Evolutionary conservation across 331 rosid species (phyloP).

Genomic region (Rhamnella rubrinervis): DNA sequence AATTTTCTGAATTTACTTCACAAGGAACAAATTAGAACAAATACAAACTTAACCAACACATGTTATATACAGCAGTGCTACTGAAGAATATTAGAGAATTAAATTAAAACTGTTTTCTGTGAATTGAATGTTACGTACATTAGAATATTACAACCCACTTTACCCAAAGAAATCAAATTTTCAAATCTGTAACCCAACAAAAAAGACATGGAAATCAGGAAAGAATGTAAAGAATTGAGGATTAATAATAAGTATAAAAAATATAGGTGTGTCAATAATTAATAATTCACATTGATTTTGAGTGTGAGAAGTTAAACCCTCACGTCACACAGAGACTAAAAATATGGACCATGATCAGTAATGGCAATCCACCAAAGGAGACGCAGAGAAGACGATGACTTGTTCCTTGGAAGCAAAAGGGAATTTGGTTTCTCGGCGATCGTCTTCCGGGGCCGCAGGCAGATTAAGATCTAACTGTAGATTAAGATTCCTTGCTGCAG

Average conservation of each 20-base stretch:
- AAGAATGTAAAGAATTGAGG: conserved; percentile 46
- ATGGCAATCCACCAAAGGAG: conserved; percentile 84
- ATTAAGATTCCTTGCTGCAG: conserved; percentile 28
- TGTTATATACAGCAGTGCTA: neutral
- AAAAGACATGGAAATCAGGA: neutral
- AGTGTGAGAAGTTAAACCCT: conserved; percentile 3
- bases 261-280: conserved; percentile 7
- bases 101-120: neutral
- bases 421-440: conserved; percentile 40
- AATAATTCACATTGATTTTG: conserved; percentile 11
- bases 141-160: conserved; percentile 1
- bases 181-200: conserved; percentile 2
- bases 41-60: neutral
- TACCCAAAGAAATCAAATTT: conserved; percentile 18
- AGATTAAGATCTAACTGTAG: conserved; percentile 78
- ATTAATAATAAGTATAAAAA: conserved; percentile 15
- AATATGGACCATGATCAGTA: conserved; percentile 30
- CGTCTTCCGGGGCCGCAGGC: conserved; percentile 76
- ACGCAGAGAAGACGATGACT: conserved; percentile 62
- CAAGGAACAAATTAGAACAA: neutral
- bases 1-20: too few relatives aligned
- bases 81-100: neutral
- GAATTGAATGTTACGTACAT: conserved; percentile 2
- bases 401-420: conserved; percentile 51
- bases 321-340: neutral